A percentile compares a stretch with the other conserved stretches of the same genome.
Conservation (phyloP, 495 filamentous ascomycete species). For the Penicillium riverlandense region DNA sequence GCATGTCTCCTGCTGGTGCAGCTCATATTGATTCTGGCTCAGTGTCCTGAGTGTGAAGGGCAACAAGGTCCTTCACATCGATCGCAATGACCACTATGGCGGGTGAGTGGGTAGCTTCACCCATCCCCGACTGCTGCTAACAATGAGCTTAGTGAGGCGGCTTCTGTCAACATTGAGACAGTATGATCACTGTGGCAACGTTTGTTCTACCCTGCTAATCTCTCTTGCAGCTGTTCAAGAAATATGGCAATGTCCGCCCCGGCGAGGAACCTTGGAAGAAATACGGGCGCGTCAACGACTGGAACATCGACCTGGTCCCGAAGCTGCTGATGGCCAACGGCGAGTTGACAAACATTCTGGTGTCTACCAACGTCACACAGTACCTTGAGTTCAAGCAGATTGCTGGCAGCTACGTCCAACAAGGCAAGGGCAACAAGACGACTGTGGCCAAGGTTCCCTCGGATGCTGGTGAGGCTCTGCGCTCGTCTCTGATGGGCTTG, state of each 20-base stretch:
- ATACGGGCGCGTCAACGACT: constrained; percentile 93
- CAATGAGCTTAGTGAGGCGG: constrained; percentile 63
- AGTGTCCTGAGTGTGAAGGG: constrained; percentile 97
- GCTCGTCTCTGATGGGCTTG: constrained; percentile 90
- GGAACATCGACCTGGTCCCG: constrained; percentile 97
- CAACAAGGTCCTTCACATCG: constrained; percentile 98
- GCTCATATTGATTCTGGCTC: not conserved
- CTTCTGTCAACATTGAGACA: constrained; percentile 88
- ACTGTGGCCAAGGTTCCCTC: constrained; percentile 96
- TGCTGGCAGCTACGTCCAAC: constrained; percentile 94
- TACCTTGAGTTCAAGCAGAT: constrained; percentile 99
- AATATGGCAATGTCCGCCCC: constrained; percentile 72
- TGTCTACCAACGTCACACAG: constrained; percentile 92
- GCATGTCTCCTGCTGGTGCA: not conserved
- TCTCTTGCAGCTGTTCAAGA: constrained; percentile 74
- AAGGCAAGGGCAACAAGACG: constrained; percentile 68
- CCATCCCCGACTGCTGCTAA: constrained; percentile 10
- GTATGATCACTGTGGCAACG: constrained; percentile 40
- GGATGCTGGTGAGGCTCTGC: constrained; percentile 82
- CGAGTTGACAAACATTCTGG: constrained; percentile 95
- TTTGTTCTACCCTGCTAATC: constrained; percentile 6
- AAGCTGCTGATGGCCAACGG: constrained; percentile 98
- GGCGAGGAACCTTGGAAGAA: constrained; percentile 96
- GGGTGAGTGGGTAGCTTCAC: constrained; percentile 54
- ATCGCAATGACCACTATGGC: constrained; percentile 98